Evolutionary conservation across 371 early-diverging fungal genomes (phyloP), one percentile per base, ranked within the genome.

Genomic region (Mucor indicus): DNA sequence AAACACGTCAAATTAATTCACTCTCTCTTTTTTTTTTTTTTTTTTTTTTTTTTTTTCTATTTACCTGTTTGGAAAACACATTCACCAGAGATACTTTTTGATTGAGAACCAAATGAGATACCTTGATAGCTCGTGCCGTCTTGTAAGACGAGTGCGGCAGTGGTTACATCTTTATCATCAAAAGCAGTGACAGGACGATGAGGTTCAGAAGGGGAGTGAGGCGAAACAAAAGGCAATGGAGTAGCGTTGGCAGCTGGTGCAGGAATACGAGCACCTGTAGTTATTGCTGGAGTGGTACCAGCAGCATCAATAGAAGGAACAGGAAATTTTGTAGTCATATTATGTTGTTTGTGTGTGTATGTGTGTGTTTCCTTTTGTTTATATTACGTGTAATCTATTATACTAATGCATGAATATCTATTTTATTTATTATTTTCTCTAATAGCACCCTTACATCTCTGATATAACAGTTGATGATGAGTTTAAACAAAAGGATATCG

Each of bases 21-120:
- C n/a, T n/a, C n/a, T n/a, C n/a, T n/a, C n/a, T n/a, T n/a, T n/a
- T n/a, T n/a, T n/a, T n/a, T n/a, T n/a, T n/a, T n/a, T n/a, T n/a
- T n/a, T n/a, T n/a, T n/a, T n/a, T n/a, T n/a, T n/a, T n/a, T n/a
- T n/a, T n/a, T n/a, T n/a, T n/a, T n/a, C n/a, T 19, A 31, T 76
- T 56, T 74, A 91, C 96, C 96, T 40, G 98, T 97, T 68, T 95
- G 95, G 75, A 97, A 97, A 51, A 98, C 98, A 59, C 92, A 92
- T 77, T 98, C 98, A 50, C 98, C 98, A 49, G 95, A 80, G 45
- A 96, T 84, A 35, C 90, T 86, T 48, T 80, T 72, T 45, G 73
- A 68, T 74, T 92, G 91, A 6, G 94, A 87, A 49, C 98, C 98
- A 68, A 96, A 98, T 10, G 95, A 94, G 62, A 89, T 78, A 61